Base-by-base conservation (phyloP, 177 flowering plant species). In the Vitis hybrid region DNA sequence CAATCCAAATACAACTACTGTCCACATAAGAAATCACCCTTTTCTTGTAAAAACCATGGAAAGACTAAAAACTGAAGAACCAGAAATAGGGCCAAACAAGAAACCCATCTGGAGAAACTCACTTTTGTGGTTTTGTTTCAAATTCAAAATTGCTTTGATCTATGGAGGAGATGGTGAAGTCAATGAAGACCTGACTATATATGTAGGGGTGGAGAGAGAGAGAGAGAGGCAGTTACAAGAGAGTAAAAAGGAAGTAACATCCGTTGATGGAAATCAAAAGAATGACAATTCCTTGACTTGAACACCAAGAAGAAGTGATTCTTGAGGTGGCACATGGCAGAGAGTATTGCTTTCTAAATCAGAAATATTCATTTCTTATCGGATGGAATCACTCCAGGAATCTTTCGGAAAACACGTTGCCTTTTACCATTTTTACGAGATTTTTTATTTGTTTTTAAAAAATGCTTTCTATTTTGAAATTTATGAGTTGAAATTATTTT, bases 201-300 rank as follows among this genome's bases (percentile, higher is more conserved):
- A 51, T 14, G 55, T 51, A 51, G 1, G 13, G 15, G 13, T 11
- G 55, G 55, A 51, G 48, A 6, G 48, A 39, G 45, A 34, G 45
- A 34, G 39, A 34, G 48, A 39, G 48, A 39, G 9, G 48, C 13
- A 32, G 11, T 64, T 1, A 3, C 7, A 50, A 21, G 10, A 56
- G 26, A 18, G 14, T 34, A 21, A 12, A 17, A 30, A 12, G 51
- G 48, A 60, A 59, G 65, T 13, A 49, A 68, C 62, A n/a, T 19
- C 45, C 11, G 50, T 9, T 64, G 30, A 51, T 9, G 9, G 56
- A 11, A 4, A 45, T 54, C 17, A 10, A 7, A 18, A 67, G 59
- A 45, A 58, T 60, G 54, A 11, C 21, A 19, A 12, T 71, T 64
- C 56, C 74, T 71, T 71, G 50, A 26, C 74, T 71, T 71, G 39